Percentiles rank a stretch among this genome's conserved stretches.
phyloP scores from a whole-genome alignment of 192 early-diverging fungal genomes.

The Tieghemiomyces parasiticus region DNA sequence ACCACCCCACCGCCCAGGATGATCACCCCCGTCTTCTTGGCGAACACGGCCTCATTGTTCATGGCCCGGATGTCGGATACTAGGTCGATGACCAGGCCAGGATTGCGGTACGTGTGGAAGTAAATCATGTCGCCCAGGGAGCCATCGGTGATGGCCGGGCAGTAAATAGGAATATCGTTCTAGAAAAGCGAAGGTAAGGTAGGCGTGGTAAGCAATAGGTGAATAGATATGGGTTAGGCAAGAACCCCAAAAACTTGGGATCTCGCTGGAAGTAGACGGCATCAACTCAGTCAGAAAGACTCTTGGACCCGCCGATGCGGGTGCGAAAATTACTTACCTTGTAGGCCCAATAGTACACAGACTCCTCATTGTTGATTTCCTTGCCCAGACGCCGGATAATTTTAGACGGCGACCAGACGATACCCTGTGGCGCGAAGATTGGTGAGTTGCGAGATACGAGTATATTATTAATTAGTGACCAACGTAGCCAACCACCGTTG shows the following conservation, averaged over 20 bases:
- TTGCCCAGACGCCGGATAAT: constrained; percentile 78
- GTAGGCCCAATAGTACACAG: constrained; percentile 95
- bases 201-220: too few species aligned
- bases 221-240: too few species aligned
- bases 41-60: constrained; percentile 89
- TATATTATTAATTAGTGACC: too few species aligned
- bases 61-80: constrained; percentile 80
- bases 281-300: too few species aligned
- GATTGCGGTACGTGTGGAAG: constrained; percentile 93
- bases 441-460: too few species aligned
- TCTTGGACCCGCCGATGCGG: too few species aligned
- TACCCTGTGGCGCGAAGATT: constrained; percentile 31
- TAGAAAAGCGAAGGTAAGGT: too few species aligned
- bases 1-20: constrained; percentile 94
- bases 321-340: constrained; percentile 33
- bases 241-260: too few species aligned
- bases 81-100: constrained; percentile 87
- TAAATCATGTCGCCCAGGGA: constrained; percentile 99
- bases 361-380: constrained; percentile 74
- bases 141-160: constrained; percentile 94
- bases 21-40: constrained; percentile 91
- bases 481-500: too few species aligned
- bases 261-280: too few species aligned
- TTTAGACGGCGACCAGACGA: constrained; percentile 83
- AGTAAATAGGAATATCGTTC: constrained; percentile 96